Evolutionary conservation across 495 filamentous ascomycete species (phyloP), one percentile per base, ranked within the genome.

Genomic region (Penicillium alfredii): DNA sequence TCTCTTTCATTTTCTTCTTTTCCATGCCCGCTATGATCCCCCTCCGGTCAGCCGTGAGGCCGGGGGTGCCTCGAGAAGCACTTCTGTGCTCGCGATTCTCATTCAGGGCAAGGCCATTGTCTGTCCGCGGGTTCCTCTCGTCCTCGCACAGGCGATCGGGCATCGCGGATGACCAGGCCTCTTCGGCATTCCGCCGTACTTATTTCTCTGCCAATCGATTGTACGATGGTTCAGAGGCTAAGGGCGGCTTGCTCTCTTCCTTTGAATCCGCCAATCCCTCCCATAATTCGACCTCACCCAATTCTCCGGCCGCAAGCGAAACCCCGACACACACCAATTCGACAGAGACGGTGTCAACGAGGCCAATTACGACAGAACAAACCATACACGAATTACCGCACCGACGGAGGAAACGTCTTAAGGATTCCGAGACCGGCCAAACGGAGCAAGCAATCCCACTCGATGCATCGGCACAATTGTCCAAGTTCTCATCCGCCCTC

Each of bases 401-500:
- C 51, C 63, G 70, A 24, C 59, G 69, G 27, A 67, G 72, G 40
- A 74, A 71, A 51, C 62, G 71, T 10, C 50, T 72, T 40, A 74
- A 71, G 57, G 59, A 63, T 26, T 39, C 42, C n/a, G 42, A 50
- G 14, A 45, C 58, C 23, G 34, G 25, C 15, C 20, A 43, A 22
- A 21, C 52, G 22, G 62, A 69, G 20, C 52, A 38, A 4, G 51
- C 62, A 23, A 70, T 93, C 8, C 82, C 89, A 3, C 83, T 72
- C 24, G 88, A 96, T 63, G 88, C 89, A 11, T 93, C 89, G 6
- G 81, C 86, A 14, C 74, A 78, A 39, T 72, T 96, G 26, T 82
- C 89, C 6, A 76, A 76, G 17, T 59, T 76, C 22, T 88, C 89
- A 4, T 78, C 82, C 17, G 62, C 69, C n/a, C 67, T 71, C 33